Conservation (phyloP, 371 early-diverging fungal species). For the Rhizopus stolonifer region DNA sequence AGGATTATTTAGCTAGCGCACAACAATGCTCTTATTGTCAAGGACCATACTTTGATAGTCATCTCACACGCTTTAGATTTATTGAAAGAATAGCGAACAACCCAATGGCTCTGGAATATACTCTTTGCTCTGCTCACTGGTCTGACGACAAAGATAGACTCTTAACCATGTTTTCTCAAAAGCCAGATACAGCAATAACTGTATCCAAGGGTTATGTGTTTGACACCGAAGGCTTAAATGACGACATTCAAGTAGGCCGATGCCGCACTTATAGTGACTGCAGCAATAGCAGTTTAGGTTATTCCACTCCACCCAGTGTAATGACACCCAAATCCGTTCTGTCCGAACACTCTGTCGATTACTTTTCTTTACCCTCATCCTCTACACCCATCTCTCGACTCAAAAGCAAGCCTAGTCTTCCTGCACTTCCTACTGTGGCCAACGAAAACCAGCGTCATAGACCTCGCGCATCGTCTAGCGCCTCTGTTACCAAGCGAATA, state of each 20-base stretch:
- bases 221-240: constrained; percentile 23
- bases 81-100: constrained; percentile 58
- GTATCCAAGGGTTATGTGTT: background rate
- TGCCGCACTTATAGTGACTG: constrained; percentile 25
- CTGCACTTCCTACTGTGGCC: constrained; percentile 14
- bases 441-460: constrained; percentile 1
- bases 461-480: constrained; percentile 24
- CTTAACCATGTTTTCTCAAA: constrained; percentile 22
- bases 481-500: constrained; percentile 25
- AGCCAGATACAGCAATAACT: background rate
- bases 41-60: constrained; percentile 78
- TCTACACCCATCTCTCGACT: constrained; percentile 19
- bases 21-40: constrained; percentile 77
- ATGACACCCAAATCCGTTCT: constrained; percentile 4
- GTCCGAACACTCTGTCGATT: constrained; percentile 1
- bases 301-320: constrained; percentile 5
- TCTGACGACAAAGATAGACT: constrained; percentile 24
- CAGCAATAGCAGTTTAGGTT: background rate
- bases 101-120: constrained; percentile 26
- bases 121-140: constrained; percentile 33
- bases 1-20: constrained; percentile 61
- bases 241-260: constrained; percentile 1
- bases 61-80: constrained; percentile 53
- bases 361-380: constrained; percentile 3
- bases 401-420: constrained; percentile 21